These are phyloP conservation scores for Candolleomyces efflorescens DNA, from an alignment of 768 basidiomycete genomes.

Conservation along the genomic window DNA sequence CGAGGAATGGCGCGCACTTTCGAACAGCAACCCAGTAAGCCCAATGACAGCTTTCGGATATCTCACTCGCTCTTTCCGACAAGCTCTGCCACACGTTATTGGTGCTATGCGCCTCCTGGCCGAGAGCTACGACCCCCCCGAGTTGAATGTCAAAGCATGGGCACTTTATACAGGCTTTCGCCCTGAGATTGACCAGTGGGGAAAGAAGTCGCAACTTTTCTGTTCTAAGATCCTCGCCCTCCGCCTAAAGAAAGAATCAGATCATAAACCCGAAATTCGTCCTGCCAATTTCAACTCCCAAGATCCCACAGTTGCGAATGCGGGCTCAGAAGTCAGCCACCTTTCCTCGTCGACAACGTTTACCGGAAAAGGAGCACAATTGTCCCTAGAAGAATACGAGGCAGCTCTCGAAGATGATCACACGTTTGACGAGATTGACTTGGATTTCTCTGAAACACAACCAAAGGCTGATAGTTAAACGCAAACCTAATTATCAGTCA, in stretches of 20 bases:
- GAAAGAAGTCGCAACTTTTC: constrained; percentile 69
- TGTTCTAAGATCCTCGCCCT: constrained; percentile 66
- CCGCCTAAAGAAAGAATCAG: constrained; percentile 30
- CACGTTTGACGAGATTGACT: constrained; percentile 41
- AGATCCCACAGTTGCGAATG: background rate
- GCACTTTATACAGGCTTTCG: constrained; percentile 84
- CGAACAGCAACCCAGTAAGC: constrained; percentile 60
- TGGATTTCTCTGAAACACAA: constrained; percentile 22
- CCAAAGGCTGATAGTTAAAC: background rate
- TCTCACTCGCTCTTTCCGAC: constrained; percentile 73
- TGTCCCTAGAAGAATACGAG: constrained; percentile 52
- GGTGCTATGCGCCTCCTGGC: constrained; percentile 74
- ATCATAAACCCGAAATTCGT: background rate
- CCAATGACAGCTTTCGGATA: constrained; percentile 82
- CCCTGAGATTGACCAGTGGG: constrained; percentile 81
- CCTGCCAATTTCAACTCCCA: background rate
- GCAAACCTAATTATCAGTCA: background rate
- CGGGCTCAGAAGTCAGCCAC: background rate
- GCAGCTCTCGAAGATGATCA: constrained; percentile 42
- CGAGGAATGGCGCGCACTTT: constrained; percentile 80
- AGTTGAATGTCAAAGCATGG: constrained; percentile 68
- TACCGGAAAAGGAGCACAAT: constrained; percentile 13
- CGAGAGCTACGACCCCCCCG: constrained; percentile 49
- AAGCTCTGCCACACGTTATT: constrained; percentile 72
- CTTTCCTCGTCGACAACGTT: background rate